Conservation (phyloP, 768 basidiomycete species). For the Mycena polygramma region DNA sequence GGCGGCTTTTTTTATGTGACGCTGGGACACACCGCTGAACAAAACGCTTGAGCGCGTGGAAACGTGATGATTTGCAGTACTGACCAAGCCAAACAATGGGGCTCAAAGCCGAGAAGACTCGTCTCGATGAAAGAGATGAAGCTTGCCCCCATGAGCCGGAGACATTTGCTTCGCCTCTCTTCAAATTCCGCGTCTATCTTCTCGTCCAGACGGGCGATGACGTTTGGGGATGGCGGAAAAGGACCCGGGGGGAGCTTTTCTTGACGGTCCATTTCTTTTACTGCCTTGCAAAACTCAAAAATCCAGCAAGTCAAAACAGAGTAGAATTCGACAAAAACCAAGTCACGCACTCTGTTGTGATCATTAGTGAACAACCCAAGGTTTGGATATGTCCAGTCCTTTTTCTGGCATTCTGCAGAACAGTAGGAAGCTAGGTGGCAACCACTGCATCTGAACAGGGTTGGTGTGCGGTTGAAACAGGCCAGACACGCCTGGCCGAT, state of each 20-base stretch:
- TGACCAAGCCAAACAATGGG: conserved; percentile 18
- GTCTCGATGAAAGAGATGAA: conserved; percentile 17
- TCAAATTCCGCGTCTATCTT: conserved; percentile 10
- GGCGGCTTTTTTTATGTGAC: conserved; percentile 10
- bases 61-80: not conserved
- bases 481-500: conserved; percentile 17
- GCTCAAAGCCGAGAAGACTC: conserved; percentile 13
- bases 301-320: too few species aligned
- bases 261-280: conserved; percentile 3
- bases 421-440: conserved; percentile 13
- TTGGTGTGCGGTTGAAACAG: conserved; percentile 6
- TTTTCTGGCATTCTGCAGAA: conserved; percentile 15
- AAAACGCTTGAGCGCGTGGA: not conserved
- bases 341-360: not conserved
- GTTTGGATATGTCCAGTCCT: conserved; percentile 21
- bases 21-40: conserved; percentile 13
- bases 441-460: conserved; percentile 2
- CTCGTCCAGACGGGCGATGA: not conserved
- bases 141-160: conserved; percentile 1
- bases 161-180: conserved; percentile 7
- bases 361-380: conserved; percentile 12
- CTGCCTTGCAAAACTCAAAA: conserved; percentile 2
- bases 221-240: conserved; percentile 5
- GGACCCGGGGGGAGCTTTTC: conserved; percentile 6
- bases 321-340: too few species aligned